Conservation (phyloP, 805 yeast genomes). For the Kodamaea neixiangensis region DNA sequence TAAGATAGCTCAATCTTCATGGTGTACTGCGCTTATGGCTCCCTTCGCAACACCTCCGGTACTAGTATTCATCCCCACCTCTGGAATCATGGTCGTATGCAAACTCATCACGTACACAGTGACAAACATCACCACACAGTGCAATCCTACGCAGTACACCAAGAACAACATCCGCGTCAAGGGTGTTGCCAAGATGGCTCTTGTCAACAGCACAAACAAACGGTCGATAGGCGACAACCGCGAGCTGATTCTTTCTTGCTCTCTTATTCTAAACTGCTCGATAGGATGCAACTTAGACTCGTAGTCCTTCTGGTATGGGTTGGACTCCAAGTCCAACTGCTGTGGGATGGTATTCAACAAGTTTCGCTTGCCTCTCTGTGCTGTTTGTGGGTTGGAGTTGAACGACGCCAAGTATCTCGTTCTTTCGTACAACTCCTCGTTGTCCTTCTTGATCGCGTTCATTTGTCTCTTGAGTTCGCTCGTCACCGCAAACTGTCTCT, state of each 20-base stretch:
- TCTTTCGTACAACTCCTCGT: constrained; percentile 76
- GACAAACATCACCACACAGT: constrained; percentile 67
- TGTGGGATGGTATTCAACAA: constrained; percentile 34
- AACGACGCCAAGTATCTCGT: constrained; percentile 65
- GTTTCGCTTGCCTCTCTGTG: constrained; percentile 19
- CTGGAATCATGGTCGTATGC: constrained; percentile 48
- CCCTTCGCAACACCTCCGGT: constrained; percentile 40
- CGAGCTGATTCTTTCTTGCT: constrained; percentile 71
- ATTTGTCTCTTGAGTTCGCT: constrained; percentile 67
- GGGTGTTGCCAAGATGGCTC: constrained; percentile 73
- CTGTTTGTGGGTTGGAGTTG: constrained; percentile 22
- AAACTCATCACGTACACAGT: constrained; percentile 55
- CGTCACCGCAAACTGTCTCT: constrained; percentile 54
- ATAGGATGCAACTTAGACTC: constrained; percentile 82
- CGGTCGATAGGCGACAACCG: constrained; percentile 77
- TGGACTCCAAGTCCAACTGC: constrained; percentile 51
- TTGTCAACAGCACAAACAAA: constrained; percentile 68
- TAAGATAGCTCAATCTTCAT: background rate
- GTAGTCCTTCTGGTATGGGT: constrained; percentile 57
- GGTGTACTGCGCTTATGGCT: background rate
- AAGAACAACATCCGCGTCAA: constrained; percentile 72
- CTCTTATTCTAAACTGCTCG: constrained; percentile 76
- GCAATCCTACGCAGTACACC: constrained; percentile 72
- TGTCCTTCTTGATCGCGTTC: constrained; percentile 66
- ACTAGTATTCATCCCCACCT: constrained; percentile 40